Evolutionary conservation across 257 asterid genomes (phyloP).

Genomic region (Scutellaria baicalensis): DNA sequence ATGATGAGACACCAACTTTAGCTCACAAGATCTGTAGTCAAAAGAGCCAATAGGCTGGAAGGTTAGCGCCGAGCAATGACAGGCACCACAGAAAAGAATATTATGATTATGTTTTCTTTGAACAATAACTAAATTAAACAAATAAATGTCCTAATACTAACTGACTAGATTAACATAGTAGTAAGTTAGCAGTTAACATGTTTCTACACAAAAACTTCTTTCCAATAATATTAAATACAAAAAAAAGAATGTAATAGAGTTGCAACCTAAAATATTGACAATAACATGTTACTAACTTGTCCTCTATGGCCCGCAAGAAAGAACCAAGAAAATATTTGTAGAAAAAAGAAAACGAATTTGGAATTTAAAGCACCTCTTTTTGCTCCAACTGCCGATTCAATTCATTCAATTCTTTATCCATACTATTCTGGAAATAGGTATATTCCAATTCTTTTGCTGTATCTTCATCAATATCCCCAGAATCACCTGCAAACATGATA

Average conservation of each 20-base stretch:
- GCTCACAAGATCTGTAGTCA: not conserved
- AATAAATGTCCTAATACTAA: not conserved
- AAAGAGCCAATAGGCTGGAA: not conserved
- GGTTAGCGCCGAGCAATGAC: too few relatives aligned
- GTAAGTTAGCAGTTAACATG: not conserved
- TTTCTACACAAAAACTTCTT: not conserved
- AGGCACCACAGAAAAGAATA: too few relatives aligned
- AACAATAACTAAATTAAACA: not conserved
- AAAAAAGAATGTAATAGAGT: not conserved
- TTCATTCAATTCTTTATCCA: conserved; percentile 89
- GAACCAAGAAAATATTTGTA: not conserved
- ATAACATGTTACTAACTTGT: not conserved
- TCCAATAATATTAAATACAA: not conserved
- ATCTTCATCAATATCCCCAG: conserved; percentile 75
- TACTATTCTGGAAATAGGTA: conserved; percentile 68
- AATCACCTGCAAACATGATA: conserved; percentile 51
- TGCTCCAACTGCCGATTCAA: conserved; percentile 72
- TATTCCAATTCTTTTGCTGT: conserved; percentile 87
- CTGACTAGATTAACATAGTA: not conserved
- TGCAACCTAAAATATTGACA: not conserved
- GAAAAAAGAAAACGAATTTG: not conserved
- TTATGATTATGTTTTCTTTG: too few relatives aligned
- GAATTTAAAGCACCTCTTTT: conserved; percentile 55
- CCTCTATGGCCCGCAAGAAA: not conserved
- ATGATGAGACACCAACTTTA: not conserved